These are phyloP conservation scores for Flueggea neowawraea DNA, from an alignment of 441 rosid genomes.

Conservation along the genomic window DNA sequence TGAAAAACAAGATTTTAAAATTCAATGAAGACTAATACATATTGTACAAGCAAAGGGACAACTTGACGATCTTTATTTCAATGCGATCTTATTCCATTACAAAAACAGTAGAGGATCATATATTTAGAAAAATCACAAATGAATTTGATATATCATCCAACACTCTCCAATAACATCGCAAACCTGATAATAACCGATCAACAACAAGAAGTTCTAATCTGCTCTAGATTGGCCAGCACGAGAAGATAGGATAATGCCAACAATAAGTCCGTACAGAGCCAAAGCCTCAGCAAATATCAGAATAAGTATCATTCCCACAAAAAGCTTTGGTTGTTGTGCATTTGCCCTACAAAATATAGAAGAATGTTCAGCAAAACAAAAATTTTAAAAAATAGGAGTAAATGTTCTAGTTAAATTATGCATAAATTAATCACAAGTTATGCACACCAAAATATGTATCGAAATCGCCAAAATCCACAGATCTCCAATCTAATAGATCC, in stretches of 20 bases:
- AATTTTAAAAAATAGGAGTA: neutral
- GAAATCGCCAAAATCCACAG: too few relatives aligned
- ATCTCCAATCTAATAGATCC: too few relatives aligned
- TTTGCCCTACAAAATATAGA: constrained; percentile 55
- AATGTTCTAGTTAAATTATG: neutral
- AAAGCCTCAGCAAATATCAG: constrained; percentile 84
- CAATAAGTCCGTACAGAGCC: constrained; percentile 79
- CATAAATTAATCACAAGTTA: too few relatives aligned
- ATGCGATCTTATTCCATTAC: neutral
- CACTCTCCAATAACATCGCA: constrained; percentile 2
- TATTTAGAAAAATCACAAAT: constrained; percentile 3
- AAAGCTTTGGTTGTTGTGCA: constrained; percentile 87
- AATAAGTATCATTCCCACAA: constrained; percentile 87
- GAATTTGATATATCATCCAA: constrained; percentile 5
- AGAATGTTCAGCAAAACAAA: constrained; percentile 1
- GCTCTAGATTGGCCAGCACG: constrained; percentile 90
- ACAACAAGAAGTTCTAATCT: constrained; percentile 30
- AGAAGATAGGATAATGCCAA: constrained; percentile 84
- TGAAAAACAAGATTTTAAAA: neutral
- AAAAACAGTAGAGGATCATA: constrained; percentile 4
- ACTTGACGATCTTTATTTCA: constrained; percentile 13
- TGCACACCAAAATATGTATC: too few relatives aligned
- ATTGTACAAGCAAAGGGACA: neutral
- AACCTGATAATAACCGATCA: constrained; percentile 7
- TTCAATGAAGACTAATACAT: neutral